These are phyloP conservation scores for Termitomyces bulborhizus DNA, from an alignment of 768 basidiomycete genomes.

Conservation along the genomic window DNA sequence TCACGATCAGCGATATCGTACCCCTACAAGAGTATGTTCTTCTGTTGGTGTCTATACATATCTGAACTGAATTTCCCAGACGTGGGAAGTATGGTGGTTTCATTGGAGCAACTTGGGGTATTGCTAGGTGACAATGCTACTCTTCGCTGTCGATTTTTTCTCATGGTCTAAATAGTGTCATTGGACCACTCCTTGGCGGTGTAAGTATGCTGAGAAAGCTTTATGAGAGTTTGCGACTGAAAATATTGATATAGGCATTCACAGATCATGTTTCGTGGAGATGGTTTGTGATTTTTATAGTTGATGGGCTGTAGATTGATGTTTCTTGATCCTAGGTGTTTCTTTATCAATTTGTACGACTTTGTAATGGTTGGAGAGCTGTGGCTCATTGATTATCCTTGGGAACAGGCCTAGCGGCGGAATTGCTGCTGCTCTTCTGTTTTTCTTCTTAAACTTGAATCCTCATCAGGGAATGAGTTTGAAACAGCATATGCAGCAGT, in stretches of 20 bases:
- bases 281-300: conserved; percentile 39
- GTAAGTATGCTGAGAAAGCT: conserved; percentile 32
- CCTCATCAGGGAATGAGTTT: conserved; percentile 58
- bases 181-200: conserved; percentile 80
- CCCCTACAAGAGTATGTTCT: conserved; percentile 65
- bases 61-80: conserved; percentile 23
- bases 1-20: conserved; percentile 80
- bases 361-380: background rate
- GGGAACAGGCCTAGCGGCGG: conserved; percentile 63
- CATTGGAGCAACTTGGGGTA: conserved; percentile 78
- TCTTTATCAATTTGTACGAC: conserved; percentile 70
- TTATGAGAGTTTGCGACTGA: background rate
- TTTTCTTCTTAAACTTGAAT: conserved; percentile 76
- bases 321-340: conserved; percentile 41
- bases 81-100: conserved; percentile 76
- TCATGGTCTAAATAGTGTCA: conserved; percentile 32
- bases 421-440: conserved; percentile 52
- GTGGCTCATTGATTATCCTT: background rate
- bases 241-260: conserved; percentile 39
- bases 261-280: conserved; percentile 75
- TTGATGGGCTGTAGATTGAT: background rate
- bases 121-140: conserved; percentile 30
- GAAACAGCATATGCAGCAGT: conserved; percentile 51
- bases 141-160: background rate
- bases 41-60: conserved; percentile 4